A percentile compares a stretch with the other conserved stretches of the same genome.
Evolutionary conservation across 2,329 filamentous ascomycete species (phyloP).

Genomic region (Neofusicoccum ribis): DNA sequence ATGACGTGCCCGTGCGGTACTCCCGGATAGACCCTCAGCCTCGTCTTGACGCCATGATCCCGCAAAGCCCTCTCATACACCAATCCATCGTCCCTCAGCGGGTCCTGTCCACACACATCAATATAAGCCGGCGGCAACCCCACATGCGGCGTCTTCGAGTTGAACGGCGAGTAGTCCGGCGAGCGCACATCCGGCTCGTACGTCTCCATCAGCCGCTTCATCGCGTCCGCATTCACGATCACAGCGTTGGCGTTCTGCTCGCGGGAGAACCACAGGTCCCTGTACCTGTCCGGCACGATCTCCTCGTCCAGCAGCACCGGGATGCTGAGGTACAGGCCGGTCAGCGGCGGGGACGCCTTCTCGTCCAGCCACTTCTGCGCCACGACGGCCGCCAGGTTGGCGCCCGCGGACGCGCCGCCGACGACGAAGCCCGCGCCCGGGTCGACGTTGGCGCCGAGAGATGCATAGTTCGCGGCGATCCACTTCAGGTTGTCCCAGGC

Average conservation of each 20-base stretch:
- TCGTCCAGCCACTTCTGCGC: background rate
- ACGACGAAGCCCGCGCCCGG: background rate
- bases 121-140: slow-evolving; percentile 19
- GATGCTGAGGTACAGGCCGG: background rate
- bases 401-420: background rate
- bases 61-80: slow-evolving; percentile 19
- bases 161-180: background rate
- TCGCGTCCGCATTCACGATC: background rate
- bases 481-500: slow-evolving; percentile 34
- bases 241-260: background rate
- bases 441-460: background rate
- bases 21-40: slow-evolving; percentile 21
- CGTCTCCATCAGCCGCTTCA: background rate
- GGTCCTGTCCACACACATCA: slow-evolving; percentile 22
- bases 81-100: slow-evolving; percentile 21
- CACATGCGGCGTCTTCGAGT: background rate
- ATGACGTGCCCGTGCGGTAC: slow-evolving; percentile 11
- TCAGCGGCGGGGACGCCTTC: background rate
- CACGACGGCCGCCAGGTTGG: background rate
- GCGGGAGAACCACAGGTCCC: background rate
- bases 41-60: slow-evolving; percentile 20
- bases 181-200: background rate
- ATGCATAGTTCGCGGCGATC: slow-evolving; percentile 20
- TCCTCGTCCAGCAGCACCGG: background rate
- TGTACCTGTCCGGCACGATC: background rate